Base-by-base conservation (phyloP, 23 red algal genomes). In the Agarophyton chilense region DNA sequence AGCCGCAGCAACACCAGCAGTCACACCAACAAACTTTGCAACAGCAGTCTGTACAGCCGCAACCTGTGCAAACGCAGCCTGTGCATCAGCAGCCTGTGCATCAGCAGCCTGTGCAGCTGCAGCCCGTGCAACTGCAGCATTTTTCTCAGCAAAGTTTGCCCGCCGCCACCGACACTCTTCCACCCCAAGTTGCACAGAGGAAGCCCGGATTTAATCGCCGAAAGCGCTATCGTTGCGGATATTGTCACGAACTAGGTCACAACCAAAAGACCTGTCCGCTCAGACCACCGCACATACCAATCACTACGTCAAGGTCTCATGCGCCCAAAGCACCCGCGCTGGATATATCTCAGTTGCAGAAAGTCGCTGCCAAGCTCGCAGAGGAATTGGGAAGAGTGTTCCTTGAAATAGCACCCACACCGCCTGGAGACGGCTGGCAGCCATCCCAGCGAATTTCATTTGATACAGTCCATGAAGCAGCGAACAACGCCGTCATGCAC, bases 191-290 rank as follows among this genome's bases (percentile, higher is more conserved):
- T 2, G 2, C 40, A 41, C 33, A 4, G 52, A 79, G 43, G 24
- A 79, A 35, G 12, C 21, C 42, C 44, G 46, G 75, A n/a, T 79
- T 45, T 19, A 63, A 42, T 11, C 61, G 81, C 2, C 26, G 81
- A 52, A 86, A 86, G 50, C 81, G 43, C 25, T 86, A 86, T 62
- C 53, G 60, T 6, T 86, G 81, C 60, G 81, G 81, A 44, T 56
- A 86, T 40, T 86, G 81, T 31, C 81, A 86, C 32, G 57, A 68
- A 72, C 64, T 86, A 26, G 81, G 81, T 29, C 81, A 86, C 65
- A 86, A 86, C 72, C 81, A 86, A 41, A 63, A 86, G 39, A 72
- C 65, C 38, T 72, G 65, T 19, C 65, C 65, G 38, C 11, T 43
- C 65, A 18, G 65, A 72, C 65, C 65, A 43, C 65, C 65, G 6